A percentile compares a stretch with the other conserved stretches of the same genome.
Evolutionary conservation across 805 yeast genomes (phyloP).

Genomic region (Nakazawaea siamensis): DNA sequence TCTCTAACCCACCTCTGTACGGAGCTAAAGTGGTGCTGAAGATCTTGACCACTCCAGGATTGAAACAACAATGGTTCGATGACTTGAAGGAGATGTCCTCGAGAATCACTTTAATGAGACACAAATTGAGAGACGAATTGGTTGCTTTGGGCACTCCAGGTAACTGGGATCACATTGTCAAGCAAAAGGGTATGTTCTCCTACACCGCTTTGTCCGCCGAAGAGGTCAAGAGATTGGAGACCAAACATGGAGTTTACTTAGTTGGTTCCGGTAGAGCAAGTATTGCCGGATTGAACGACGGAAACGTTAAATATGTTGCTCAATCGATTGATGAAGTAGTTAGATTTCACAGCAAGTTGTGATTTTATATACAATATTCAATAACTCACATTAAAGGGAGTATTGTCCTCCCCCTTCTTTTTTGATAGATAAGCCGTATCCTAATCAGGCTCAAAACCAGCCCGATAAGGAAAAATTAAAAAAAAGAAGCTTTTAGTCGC

Average conservation of each 20-base stretch:
- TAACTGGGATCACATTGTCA: slow-evolving; percentile 82
- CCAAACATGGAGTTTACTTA: slow-evolving; percentile 74
- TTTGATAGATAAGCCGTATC: too few relatives aligned
- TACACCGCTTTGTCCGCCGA: slow-evolving; percentile 78
- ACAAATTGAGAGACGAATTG: slow-evolving; percentile 51
- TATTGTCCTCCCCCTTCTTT: too few relatives aligned
- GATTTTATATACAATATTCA: too few relatives aligned
- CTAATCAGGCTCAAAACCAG: too few relatives aligned
- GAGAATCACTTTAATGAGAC: slow-evolving; percentile 77
- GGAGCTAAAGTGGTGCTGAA: slow-evolving; percentile 87
- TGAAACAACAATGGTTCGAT: slow-evolving; percentile 71
- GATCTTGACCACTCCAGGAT: slow-evolving; percentile 58
- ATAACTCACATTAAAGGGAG: too few relatives aligned
- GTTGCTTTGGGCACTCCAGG: slow-evolving; percentile 73
- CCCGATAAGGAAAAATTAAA: too few relatives aligned
- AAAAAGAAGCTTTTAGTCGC: too few relatives aligned
- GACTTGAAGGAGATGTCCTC: slow-evolving; percentile 85
- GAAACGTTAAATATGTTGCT: slow-evolving; percentile 74
- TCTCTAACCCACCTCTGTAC: slow-evolving; percentile 91
- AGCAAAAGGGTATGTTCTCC: slow-evolving; percentile 95
- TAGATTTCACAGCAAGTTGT: slow-evolving; percentile 14
- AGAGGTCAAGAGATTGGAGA: slow-evolving; percentile 71
- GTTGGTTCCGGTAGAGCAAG: slow-evolving; percentile 84
- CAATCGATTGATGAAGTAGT: slow-evolving; percentile 76
- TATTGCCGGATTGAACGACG: slow-evolving; percentile 84